phyloP scores from a whole-genome alignment of 2,329 filamentous ascomycete genomes.

The Penicillium sclerotiorum region DNA sequence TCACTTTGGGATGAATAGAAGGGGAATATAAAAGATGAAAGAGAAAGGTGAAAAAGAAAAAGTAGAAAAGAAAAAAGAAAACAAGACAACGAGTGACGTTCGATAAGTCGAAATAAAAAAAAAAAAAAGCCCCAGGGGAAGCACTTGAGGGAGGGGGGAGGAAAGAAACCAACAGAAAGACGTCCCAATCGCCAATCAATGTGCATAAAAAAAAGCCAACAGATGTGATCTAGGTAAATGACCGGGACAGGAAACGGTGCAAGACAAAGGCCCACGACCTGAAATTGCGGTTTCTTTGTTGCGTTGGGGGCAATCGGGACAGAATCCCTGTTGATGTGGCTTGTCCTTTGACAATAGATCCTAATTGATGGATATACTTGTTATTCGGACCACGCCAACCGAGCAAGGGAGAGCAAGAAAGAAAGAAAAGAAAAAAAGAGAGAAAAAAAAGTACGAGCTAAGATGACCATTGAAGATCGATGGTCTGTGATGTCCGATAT shows the following conservation, averaged over 20 bases:
- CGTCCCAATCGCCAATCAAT: background rate
- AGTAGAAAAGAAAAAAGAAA: constrained; percentile 2
- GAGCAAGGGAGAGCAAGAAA: constrained; percentile 6
- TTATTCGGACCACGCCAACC: constrained; percentile 3
- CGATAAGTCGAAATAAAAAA: constrained; percentile 6
- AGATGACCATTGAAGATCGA: background rate
- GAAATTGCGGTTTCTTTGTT: constrained; percentile 12
- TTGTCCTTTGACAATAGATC: constrained; percentile 16
- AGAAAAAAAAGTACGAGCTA: constrained; percentile 2
- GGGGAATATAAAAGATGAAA: background rate
- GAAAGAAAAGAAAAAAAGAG: constrained; percentile 12
- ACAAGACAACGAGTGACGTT: background rate
- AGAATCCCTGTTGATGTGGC: constrained; percentile 12
- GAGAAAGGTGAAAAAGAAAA: background rate
- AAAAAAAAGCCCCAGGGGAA: constrained; percentile 16
- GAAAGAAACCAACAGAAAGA: background rate
- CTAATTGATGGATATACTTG: constrained; percentile 5
- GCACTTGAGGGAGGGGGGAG: constrained; percentile 11
- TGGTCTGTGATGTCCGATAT: too few species aligned
- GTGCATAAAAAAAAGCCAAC: background rate
- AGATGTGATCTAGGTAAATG: constrained; percentile 4
- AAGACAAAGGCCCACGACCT: constrained; percentile 11
- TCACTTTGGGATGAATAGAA: too few species aligned
- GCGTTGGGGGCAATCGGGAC: background rate
- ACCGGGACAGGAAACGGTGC: constrained; percentile 4